Evolutionary conservation across 73 alveolate species (phyloP).

Genomic region (Tetrahymena elliotti): DNA sequence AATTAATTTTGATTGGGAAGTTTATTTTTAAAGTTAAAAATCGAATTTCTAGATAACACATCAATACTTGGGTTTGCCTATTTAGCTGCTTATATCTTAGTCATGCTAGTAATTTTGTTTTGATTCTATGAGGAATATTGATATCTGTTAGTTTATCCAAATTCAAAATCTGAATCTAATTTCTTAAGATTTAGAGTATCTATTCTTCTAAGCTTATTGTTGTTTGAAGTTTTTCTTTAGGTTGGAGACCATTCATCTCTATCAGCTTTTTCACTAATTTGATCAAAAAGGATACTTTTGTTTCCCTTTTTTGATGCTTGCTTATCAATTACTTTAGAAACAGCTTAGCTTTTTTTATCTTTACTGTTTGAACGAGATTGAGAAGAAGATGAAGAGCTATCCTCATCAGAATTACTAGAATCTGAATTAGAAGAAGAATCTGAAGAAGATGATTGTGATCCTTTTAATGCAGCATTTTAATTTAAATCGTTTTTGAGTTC

Average conservation of each 20-base stretch:
- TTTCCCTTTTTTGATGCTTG: neutral
- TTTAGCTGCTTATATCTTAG: neutral
- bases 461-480: neutral
- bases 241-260: neutral
- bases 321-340: neutral
- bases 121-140: neutral
- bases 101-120: neutral
- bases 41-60: neutral
- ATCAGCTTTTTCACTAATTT: neutral
- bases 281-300: neutral
- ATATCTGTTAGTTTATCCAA: neutral
- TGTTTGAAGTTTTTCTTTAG: neutral
- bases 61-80: neutral
- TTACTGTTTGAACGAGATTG: neutral
- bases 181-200: neutral
- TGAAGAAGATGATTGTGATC: neutral
- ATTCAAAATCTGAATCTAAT: neutral
- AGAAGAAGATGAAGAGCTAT: neutral
- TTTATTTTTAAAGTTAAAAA: neutral
- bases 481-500: neutral
- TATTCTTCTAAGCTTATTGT: neutral
- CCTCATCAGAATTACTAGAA: neutral
- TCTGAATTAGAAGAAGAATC: neutral
- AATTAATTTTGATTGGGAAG: neutral
- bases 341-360: neutral